Base-by-base conservation (phyloP, 2,329 filamentous ascomycete genomes). In the Aureobasidium vineae region DNA sequence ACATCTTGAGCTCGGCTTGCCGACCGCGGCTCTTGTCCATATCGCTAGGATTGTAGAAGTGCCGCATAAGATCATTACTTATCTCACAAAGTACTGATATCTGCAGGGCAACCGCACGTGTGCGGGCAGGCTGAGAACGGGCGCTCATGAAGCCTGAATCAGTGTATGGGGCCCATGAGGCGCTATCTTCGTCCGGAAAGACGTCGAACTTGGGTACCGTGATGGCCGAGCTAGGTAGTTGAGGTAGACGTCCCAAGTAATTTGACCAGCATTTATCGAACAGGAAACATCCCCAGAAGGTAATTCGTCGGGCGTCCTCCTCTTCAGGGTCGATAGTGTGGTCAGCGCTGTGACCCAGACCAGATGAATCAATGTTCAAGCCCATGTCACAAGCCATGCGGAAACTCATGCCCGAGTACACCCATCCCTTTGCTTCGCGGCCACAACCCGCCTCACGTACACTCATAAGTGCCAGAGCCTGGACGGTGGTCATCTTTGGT, bases 241-340 rank as follows among this genome's bases (percentile, higher is more conserved):
- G 94, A 13, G 95, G 94, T 69, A 97, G 83, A 50, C 95, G 89
- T 56, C 95, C 94, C 31, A 98, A 85, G 72, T 98, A 98, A 76
- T 97, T 98, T 59, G 93, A 97, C 93, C 94, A 98, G 77, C 92
- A 96, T 83, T 97, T 98, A 80, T 99, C 95, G 76, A 98, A 96
- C n/a, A 97, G 79, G 77, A 95, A 98, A 76, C 93, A 97, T 7
- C 95, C 95, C 95, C 95, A 98, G 74, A 97, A 98, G 0, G 95
- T 98, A 49, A 98, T 89, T 63, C 91, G 85, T 45, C 95, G 84
- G 2, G 92, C 93, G 78, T 99, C 95, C 45, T 96, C 85, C 76
- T 97, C 94, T 54, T 90, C 85, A 67, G 97, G 91, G 68, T 88
- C 87, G 70, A 94, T 83, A 33, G 81, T 77, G 60, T 84, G 82